Evolutionary conservation across 805 yeast species (phyloP).

Genomic region (Spathaspora girioi): DNA sequence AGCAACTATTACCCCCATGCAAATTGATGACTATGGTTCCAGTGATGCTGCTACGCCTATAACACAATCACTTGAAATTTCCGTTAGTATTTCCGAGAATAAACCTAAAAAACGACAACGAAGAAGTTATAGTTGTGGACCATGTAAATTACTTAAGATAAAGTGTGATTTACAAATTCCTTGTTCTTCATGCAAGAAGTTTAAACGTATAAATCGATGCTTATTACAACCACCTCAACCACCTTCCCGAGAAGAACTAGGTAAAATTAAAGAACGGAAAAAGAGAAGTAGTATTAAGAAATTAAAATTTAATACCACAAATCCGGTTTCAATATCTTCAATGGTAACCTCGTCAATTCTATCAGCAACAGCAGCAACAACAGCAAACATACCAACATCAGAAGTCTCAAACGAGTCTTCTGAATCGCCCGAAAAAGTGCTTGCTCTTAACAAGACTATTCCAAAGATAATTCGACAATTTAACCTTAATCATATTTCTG

Average conservation of each 20-base stretch:
- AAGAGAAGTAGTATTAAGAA: slow-evolving; percentile 15
- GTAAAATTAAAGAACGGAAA: slow-evolving; percentile 27
- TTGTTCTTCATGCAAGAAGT: slow-evolving; percentile 42
- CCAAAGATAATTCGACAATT: background rate
- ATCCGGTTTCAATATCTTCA: slow-evolving; percentile 6
- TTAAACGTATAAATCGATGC: slow-evolving; percentile 37
- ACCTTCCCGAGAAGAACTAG: slow-evolving; percentile 36
- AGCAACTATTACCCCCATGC: background rate
- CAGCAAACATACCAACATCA: background rate
- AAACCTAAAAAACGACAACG: slow-evolving; percentile 34
- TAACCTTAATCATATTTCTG: background rate
- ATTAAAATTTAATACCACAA: slow-evolving; percentile 5
- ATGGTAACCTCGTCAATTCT: slow-evolving; percentile 1
- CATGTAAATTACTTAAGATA: slow-evolving; percentile 50
- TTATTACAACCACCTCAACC: slow-evolving; percentile 41
- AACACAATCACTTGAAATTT: background rate
- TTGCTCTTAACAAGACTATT: background rate
- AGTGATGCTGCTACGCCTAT: background rate
- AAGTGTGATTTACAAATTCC: slow-evolving; percentile 50
- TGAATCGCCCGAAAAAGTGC: background rate
- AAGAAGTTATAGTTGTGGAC: slow-evolving; percentile 55
- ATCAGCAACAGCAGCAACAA: slow-evolving; percentile 2
- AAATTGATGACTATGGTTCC: background rate
- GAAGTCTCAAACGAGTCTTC: background rate
- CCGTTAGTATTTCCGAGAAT: background rate